phyloP scores from a whole-genome alignment of 75 land plant genomes.

The Gnetum montanum region DNA sequence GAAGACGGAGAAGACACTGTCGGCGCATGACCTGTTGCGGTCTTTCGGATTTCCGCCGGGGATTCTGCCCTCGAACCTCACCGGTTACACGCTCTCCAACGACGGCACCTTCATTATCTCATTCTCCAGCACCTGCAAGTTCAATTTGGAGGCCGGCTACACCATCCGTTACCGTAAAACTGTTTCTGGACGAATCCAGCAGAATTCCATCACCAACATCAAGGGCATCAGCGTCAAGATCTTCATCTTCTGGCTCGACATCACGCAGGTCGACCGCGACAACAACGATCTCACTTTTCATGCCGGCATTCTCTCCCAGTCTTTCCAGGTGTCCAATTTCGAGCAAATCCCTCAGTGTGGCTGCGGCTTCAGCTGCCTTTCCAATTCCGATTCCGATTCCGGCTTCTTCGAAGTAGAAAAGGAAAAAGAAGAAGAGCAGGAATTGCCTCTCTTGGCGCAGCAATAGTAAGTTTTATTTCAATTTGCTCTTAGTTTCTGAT shows the following conservation, averaged over 20 bases:
- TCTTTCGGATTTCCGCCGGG: constrained; percentile 37
- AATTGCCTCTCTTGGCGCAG: no score
- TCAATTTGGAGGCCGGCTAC: constrained; percentile 19
- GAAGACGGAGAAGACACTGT: no score
- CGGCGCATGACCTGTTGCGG: constrained; percentile 33
- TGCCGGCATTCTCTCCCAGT: constrained; percentile 24
- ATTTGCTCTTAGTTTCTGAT: no score
- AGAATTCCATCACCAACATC: constrained; percentile 13
- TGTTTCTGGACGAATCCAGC: constrained; percentile 17
- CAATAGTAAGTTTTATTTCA: no score
- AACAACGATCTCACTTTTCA: constrained; percentile 21
- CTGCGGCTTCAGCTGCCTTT: constrained; percentile 15
- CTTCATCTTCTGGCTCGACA: constrained; percentile 25
- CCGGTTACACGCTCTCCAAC: constrained; percentile 19
- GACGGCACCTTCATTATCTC: constrained; percentile 33
- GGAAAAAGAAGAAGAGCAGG: no score
- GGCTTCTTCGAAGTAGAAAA: no score
- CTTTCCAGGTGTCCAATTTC: constrained; percentile 24
- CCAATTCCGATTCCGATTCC: no score
- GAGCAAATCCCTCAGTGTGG: constrained; percentile 25
- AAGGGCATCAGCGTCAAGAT: constrained; percentile 35
- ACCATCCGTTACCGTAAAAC: constrained; percentile 10
- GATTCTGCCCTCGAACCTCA: constrained; percentile 31
- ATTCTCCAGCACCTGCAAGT: constrained; percentile 23
- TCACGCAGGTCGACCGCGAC: constrained; percentile 6